Base-by-base conservation (phyloP, 345 rosid species). In the Eucalyptus pumila region DNA sequence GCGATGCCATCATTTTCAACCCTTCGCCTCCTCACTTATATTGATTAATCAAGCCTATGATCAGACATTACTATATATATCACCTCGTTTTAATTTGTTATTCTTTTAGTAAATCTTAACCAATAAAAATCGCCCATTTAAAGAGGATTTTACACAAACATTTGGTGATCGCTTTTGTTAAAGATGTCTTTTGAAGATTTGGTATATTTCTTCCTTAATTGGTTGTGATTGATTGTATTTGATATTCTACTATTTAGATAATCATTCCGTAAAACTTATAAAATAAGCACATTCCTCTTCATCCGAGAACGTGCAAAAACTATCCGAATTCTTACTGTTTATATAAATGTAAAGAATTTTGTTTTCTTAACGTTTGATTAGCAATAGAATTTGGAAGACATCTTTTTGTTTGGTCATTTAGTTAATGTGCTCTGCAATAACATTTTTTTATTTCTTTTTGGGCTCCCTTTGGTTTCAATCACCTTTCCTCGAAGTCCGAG, bases 231-330 rank as follows among this genome's bases (percentile, higher is more conserved):
- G 34, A 65, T n/a, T 65, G 40, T 67, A 5, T n/a, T 15, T 15
- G 23, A 4, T 7, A 67, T 67, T 34, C 3, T 34, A 6, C 0
- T 69, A 5, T 17, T 69, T 17, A 34, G 4, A 34, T 5, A 5
- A 0, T 34, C 12, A 34, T 9, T 3, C 7, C 1, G 0, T 34
- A 1, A 34, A 69, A 17, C 3, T 3, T 34, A 17, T 69, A 2
- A 69, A 17, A 34, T 34, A 9, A 19, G 24, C 42, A 15, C 24
- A 9, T 34, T 9, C 1, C 5, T 56, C 62, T 56, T n/a, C 37
- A 15, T n/a, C 8, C n/a, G 23, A n/a, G 80, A 34, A 69, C 11
- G 0, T 15, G 19, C 12, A 69, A 32, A 34, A 34, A 34, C 34
- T 32, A 32, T 4, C 76, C 0, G 9, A 14, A 14, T n/a, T 65